Percentiles rank a stretch among this genome's conserved stretches.
phyloP scores from a whole-genome alignment of 495 filamentous ascomycete genomes.

The Aspergillus hancockii region DNA sequence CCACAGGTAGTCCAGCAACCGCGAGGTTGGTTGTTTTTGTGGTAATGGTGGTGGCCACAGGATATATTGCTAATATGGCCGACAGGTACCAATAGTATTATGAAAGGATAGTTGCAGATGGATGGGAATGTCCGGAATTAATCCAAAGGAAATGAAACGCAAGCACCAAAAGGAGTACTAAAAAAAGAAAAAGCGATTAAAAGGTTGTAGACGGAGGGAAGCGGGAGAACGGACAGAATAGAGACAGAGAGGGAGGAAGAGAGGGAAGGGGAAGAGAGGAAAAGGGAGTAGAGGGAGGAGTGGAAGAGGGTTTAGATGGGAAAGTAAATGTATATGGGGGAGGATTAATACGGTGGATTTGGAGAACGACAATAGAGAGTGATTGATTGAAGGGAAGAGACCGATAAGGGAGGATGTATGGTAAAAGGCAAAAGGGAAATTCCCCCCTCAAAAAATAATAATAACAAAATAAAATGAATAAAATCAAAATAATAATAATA shows the following conservation, averaged over 20 bases:
- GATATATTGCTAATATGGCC: background rate
- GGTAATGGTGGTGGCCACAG: background rate
- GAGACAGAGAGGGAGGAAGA: conserved; percentile 19
- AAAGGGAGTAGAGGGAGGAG: conserved; percentile 25
- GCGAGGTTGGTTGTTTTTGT: background rate
- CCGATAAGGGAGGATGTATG: conserved; percentile 2
- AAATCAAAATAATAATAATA: conserved; percentile 1
- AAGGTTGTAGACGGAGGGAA: conserved; percentile 20
- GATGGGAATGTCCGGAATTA: background rate
- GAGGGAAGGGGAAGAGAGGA: conserved; percentile 23
- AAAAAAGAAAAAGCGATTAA: conserved; percentile 18
- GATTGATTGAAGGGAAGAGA: background rate
- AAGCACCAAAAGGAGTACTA: conserved; percentile 9
- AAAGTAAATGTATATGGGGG: too few relatives aligned
- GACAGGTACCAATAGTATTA: background rate
- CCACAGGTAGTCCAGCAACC: conserved; percentile 1
- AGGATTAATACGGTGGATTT: too few relatives aligned
- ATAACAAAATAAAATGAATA: conserved; percentile 5
- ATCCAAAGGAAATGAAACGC: conserved; percentile 3
- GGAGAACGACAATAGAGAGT: conserved; percentile 3
- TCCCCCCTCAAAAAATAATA: conserved; percentile 2
- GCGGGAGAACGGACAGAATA: conserved; percentile 24
- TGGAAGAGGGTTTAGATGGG: background rate
- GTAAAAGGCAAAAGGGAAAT: conserved; percentile 13
- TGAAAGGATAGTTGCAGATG: conserved; percentile 3